phyloP scores from a whole-genome alignment of 1,139 yeast species.

The Yamadazyma atlantica region DNA sequence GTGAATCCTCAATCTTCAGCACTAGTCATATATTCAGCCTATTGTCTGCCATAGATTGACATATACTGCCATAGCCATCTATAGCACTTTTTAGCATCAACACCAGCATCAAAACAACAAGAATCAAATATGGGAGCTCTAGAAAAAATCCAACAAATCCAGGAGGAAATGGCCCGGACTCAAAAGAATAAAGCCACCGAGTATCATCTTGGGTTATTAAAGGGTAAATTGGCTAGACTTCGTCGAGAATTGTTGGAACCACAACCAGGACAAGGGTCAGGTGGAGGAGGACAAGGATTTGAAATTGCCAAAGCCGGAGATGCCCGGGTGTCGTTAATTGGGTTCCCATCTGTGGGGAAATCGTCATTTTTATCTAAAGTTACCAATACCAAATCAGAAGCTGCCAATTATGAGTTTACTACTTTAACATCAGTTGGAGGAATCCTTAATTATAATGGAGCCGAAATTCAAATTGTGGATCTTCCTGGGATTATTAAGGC shows the following conservation, averaged over 20 bases:
- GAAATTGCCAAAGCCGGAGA: slow-evolving; percentile 96
- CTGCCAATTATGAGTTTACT: slow-evolving; percentile 94
- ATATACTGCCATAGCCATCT: no score
- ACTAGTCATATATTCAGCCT: no score
- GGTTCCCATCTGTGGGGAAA: slow-evolving; percentile 97
- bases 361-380: slow-evolving; percentile 84
- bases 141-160: slow-evolving; percentile 87
- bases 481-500: slow-evolving; percentile 97
- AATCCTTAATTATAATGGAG: slow-evolving; percentile 89
- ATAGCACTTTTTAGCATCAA: no score
- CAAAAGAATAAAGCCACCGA: slow-evolving; percentile 98
- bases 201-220: slow-evolving; percentile 88
- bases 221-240: slow-evolving; percentile 93
- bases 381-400: slow-evolving; percentile 90
- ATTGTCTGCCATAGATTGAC: no score
- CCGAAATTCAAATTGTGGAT: slow-evolving; percentile 95
- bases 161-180: slow-evolving; percentile 90
- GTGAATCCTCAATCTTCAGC: not conserved
- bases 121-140: slow-evolving; percentile 27
- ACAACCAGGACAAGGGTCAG: slow-evolving; percentile 65
- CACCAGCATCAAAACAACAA: no score
- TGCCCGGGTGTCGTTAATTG: slow-evolving; percentile 92
- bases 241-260: slow-evolving; percentile 92
- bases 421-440: slow-evolving; percentile 97
- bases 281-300: slow-evolving; percentile 84